Conservation (phyloP, 208 protist genomes). For the Balamuthia mandrillaris region DNA sequence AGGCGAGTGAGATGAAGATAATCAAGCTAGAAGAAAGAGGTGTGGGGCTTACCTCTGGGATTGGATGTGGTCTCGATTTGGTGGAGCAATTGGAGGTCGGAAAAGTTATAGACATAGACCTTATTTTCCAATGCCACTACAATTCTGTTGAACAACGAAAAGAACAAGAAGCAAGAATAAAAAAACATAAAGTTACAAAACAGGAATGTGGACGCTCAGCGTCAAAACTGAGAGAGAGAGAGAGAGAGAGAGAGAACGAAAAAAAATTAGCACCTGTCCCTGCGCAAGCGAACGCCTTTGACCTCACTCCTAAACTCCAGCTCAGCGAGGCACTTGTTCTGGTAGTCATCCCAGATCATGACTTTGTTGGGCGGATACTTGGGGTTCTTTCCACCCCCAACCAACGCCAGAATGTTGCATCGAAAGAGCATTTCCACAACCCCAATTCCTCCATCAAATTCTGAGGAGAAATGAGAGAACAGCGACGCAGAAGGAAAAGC, state of each 20-base stretch:
- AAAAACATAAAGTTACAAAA: constrained; percentile 4
- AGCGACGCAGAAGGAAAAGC: too few species aligned
- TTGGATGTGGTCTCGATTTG: constrained; percentile 82
- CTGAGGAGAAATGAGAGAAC: too few species aligned
- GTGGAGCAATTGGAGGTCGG: constrained; percentile 77
- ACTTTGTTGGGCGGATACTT: constrained; percentile 85
- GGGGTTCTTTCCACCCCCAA: constrained; percentile 81
- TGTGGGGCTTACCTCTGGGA: constrained; percentile 60
- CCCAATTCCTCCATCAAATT: constrained; percentile 78
- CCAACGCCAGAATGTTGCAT: constrained; percentile 87
- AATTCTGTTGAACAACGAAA: constrained; percentile 70
- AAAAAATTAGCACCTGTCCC: constrained; percentile 70
- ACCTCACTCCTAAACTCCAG: constrained; percentile 81
- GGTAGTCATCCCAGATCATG: constrained; percentile 89
- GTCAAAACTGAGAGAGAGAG: background rate
- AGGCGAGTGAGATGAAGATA: background rate
- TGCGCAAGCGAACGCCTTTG: constrained; percentile 77
- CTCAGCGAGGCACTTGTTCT: constrained; percentile 82
- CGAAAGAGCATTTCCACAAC: constrained; percentile 90
- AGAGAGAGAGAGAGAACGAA: too few species aligned
- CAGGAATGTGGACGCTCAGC: background rate
- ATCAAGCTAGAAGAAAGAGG: background rate
- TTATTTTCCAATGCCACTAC: constrained; percentile 80
- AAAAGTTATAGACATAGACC: constrained; percentile 89
- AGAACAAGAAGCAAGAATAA: background rate